A percentile compares a stretch with the other conserved stretches of the same genome.
Evolutionary conservation across 495 filamentous ascomycete species (phyloP).

Genomic region (Oidiodendron maius): DNA sequence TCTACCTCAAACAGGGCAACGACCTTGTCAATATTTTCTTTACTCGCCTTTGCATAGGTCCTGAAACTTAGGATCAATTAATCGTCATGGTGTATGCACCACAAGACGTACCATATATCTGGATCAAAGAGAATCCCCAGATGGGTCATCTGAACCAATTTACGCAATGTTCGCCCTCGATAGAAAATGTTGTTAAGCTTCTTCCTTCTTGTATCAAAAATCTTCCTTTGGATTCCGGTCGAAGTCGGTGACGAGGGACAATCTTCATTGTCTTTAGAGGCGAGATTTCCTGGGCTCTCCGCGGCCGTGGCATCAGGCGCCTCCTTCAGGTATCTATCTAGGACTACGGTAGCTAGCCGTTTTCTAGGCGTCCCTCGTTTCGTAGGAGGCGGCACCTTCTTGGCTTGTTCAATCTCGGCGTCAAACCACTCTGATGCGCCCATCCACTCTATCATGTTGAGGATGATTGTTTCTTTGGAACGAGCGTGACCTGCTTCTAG

Average conservation of each 20-base stretch:
- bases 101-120: constrained; percentile 13
- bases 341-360: no score
- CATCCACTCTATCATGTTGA: constrained; percentile 7
- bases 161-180: constrained; percentile 8
- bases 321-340: no score
- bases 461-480: constrained; percentile 8
- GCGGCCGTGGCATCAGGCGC: no score
- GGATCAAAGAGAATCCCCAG: constrained; percentile 13
- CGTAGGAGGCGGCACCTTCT: background rate
- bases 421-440: constrained; percentile 6
- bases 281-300: no score
- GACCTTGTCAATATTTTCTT: constrained; percentile 12
- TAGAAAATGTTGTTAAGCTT: constrained; percentile 5
- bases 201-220: constrained; percentile 7
- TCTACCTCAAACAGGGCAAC: constrained; percentile 9
- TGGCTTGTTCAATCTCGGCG: constrained; percentile 4
- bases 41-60: constrained; percentile 13
- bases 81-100: constrained; percentile 5
- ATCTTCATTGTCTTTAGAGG: constrained; percentile 12
- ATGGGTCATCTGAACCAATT: constrained; percentile 9
- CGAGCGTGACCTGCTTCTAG: constrained; percentile 11
- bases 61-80: constrained; percentile 14
- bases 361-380: constrained; percentile 1
- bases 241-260: constrained; percentile 1
- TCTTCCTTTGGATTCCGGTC: constrained; percentile 9